These are phyloP conservation scores for Xylariaceae sp. DNA, from an alignment of 2,329 filamentous ascomycete species.

Conservation along the genomic window DNA sequence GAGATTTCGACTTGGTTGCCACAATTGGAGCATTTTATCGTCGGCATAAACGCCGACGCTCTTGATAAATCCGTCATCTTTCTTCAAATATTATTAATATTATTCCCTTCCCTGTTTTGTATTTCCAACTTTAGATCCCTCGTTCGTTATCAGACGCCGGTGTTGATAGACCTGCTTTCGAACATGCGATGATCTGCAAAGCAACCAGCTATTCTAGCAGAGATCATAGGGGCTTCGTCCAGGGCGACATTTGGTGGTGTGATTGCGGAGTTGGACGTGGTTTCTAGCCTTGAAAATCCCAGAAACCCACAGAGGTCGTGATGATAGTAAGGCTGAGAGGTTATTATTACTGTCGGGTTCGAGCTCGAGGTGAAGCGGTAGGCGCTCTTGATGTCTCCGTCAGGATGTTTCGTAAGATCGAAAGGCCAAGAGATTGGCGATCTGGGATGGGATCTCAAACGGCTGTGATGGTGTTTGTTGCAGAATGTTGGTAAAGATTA, in stretches of 20 bases:
- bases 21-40: slow-evolving; percentile 85
- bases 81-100: slow-evolving; percentile 12
- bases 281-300: too few relatives aligned
- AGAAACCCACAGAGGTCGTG: too few relatives aligned
- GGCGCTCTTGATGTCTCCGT: too few relatives aligned
- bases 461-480: too few relatives aligned
- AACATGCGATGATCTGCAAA: slow-evolving; percentile 16
- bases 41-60: slow-evolving; percentile 69
- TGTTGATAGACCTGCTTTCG: slow-evolving; percentile 6
- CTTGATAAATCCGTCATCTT: slow-evolving; percentile 48
- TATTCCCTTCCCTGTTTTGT: slow-evolving; percentile 12
- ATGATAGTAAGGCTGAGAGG: too few relatives aligned
- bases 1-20: slow-evolving; percentile 75
- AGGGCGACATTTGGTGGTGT: not conserved
- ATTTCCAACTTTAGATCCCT: slow-evolving; percentile 15
- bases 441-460: too few relatives aligned
- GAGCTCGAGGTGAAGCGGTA: too few relatives aligned
- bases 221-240: slow-evolving; percentile 5
- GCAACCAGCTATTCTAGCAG: slow-evolving; percentile 7
- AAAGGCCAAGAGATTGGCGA: too few relatives aligned
- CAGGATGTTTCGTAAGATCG: too few relatives aligned
- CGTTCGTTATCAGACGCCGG: slow-evolving; percentile 14
- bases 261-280: not conserved
- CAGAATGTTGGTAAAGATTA: too few relatives aligned
- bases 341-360: too few relatives aligned